phyloP scores from a whole-genome alignment of 78 protist genomes.

The Chrysochromulina parva region DNA sequence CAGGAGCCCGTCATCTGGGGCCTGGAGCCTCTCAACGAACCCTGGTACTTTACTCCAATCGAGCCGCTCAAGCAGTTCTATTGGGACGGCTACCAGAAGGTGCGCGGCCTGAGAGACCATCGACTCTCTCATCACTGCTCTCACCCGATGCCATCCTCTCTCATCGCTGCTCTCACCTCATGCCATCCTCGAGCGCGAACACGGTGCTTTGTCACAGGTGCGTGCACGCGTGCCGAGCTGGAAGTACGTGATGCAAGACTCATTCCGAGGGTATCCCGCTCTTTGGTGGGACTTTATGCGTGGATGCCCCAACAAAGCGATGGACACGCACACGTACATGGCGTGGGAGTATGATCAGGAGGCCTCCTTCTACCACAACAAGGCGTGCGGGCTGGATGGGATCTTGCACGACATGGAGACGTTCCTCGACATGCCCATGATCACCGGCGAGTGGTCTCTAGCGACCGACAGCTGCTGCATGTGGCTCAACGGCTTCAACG shows the following conservation, averaged over 20 bases:
- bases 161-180: too few species aligned
- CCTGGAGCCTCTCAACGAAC: constrained; percentile 8
- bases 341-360: neutral
- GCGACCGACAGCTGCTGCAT: constrained; percentile 16
- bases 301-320: neutral
- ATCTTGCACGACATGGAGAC: neutral
- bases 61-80: neutral
- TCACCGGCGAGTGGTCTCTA: constrained; percentile 4
- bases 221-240: neutral
- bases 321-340: constrained; percentile 4
- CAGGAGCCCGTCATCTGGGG: neutral
- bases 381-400: neutral
- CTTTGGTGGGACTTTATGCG: neutral
- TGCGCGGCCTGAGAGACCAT: neutral
- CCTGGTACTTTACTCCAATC: constrained; percentile 19
- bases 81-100: neutral
- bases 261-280: neutral
- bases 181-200: too few species aligned
- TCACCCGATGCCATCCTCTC: too few species aligned
- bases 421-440: neutral
- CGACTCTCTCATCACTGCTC: too few species aligned
- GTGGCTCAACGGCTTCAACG: constrained; percentile 36
- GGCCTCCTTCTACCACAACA: neutral
- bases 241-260: neutral
- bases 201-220: too few species aligned